A percentile compares a stretch with the other conserved stretches of the same genome.
phyloP scores from a whole-genome alignment of 2,329 filamentous ascomycete genomes.

The Raffaelea deltoideospora region DNA sequence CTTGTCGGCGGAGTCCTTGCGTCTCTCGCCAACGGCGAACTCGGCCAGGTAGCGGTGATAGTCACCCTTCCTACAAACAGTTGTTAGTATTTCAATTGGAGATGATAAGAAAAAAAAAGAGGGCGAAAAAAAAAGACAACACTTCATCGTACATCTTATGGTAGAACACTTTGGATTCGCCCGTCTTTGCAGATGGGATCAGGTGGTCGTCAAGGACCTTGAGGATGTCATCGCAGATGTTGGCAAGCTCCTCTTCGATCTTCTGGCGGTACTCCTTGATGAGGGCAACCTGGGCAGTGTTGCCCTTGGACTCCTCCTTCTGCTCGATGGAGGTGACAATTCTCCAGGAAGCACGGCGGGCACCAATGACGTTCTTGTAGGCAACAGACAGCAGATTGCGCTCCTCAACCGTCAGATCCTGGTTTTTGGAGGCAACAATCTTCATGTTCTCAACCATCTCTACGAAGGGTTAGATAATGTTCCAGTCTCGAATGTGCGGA shows the following conservation, averaged over 20 bases:
- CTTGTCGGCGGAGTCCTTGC: slow-evolving; percentile 86
- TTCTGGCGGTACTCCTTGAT: slow-evolving; percentile 99
- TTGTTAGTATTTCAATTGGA: too few species aligned
- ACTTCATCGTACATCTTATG: slow-evolving; percentile 72
- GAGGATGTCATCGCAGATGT: slow-evolving; percentile 96
- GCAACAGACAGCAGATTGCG: slow-evolving; percentile 93
- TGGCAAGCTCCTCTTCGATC: slow-evolving; percentile 91
- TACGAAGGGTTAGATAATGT: slow-evolving; percentile 22
- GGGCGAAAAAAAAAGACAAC: neutral
- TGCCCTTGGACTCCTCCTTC: slow-evolving; percentile 99
- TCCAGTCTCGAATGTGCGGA: too few species aligned
- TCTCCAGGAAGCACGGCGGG: slow-evolving; percentile 93
- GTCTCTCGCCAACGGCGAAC: slow-evolving; percentile 87
- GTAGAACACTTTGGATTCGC: slow-evolving; percentile 99
- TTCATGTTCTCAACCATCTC: slow-evolving; percentile 99
- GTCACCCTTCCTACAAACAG: slow-evolving; percentile 74
- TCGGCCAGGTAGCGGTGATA: slow-evolving; percentile 98
- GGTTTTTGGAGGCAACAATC: slow-evolving; percentile 79
- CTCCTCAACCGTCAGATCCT: slow-evolving; percentile 80
- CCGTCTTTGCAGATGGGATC: slow-evolving; percentile 84
- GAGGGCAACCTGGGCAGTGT: slow-evolving; percentile 71
- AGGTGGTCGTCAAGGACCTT: slow-evolving; percentile 88
- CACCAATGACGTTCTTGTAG: slow-evolving; percentile 98
- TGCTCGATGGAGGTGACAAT: slow-evolving; percentile 98
- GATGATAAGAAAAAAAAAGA: neutral